Base-by-base conservation (phyloP, 345 rosid genomes). In the Punica granatum region DNA sequence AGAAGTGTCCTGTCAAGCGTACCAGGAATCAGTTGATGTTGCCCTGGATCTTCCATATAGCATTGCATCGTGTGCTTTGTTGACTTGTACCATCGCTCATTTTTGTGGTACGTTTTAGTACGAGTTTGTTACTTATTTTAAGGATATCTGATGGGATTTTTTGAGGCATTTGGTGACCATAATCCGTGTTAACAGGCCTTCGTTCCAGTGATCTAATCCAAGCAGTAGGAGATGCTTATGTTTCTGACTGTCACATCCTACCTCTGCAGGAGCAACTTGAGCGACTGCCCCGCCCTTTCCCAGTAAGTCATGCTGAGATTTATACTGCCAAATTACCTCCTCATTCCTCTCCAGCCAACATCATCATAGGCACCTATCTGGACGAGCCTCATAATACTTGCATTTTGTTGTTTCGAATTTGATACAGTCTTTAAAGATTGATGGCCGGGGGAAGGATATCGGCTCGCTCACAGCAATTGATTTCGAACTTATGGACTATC, bases 21-120 rank as follows among this genome's bases (percentile, higher is more conserved):
- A 71, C 77, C 81, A 80, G 70, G 72, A 76, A 18, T 77, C 83
- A 39, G 86, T 80, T 12, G 81, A 82, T 58, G 78, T 82, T 75
- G 83, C 78, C 31, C 66, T 75, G 3, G 81, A 74, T 15, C 64
- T 77, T 67, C 86, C 86, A 32, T 69, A 77, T 75, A 77, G 79
- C 71, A 75, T 82, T 63, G 86, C 83, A 34, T 77, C 80, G 31
- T 75, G 77, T 60, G 81, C 81, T 11, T 75, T 82, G 16, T 66
- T 82, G 76, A 82, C 83, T 44, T 61, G 70, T 74, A 73, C 77
- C 62, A 69, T 82, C 23, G 79, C 86, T 70, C 86, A 79, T 64
- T 80, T 82, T 65, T 79, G 82, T 61, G 76, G 83, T 82, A 79
- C 60, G 77, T 39, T 16, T 8, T 10, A 21, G 3, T 14, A 37